A percentile compares a stretch with the other conserved stretches of the same genome.
These are phyloP conservation scores for Colletotrichum cordylinicola DNA, from an alignment of 2,329 filamentous ascomycete species.

Conservation along the genomic window DNA sequence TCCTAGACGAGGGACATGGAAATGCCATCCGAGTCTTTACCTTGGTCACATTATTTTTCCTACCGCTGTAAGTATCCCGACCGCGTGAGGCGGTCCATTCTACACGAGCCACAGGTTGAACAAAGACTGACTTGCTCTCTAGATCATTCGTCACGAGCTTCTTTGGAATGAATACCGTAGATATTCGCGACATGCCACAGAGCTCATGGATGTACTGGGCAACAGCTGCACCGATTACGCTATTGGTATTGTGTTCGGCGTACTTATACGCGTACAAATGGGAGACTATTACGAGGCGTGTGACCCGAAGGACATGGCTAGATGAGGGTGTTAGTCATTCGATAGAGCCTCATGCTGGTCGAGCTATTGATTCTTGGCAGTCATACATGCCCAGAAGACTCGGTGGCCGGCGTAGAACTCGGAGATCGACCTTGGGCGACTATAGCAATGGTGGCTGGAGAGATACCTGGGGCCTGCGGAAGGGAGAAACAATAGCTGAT, in stretches of 20 bases:
- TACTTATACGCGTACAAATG: not conserved
- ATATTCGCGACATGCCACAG: not conserved
- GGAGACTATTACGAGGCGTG: not conserved
- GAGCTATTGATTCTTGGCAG: not conserved
- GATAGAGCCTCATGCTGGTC: not conserved
- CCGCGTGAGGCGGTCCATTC: fast-evolving
- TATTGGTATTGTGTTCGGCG: not conserved
- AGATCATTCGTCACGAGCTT: not conserved
- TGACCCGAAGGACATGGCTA: not conserved
- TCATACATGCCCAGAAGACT: not conserved
- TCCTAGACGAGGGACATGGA: not conserved
- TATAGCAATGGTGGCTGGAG: not conserved
- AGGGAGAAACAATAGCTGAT: not conserved
- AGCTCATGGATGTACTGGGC: not conserved
- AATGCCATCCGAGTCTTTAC: not conserved
- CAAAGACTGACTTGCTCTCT: not conserved
- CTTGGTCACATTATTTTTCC: not conserved
- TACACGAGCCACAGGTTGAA: not conserved
- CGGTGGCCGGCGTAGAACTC: not conserved
- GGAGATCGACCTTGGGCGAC: not conserved
- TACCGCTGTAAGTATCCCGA: not conserved
- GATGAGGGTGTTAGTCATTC: not conserved
- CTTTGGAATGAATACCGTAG: not conserved
- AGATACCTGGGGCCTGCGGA: not conserved
- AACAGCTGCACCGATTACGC: not conserved